phyloP scores from a whole-genome alignment of 768 basidiomycete species.

The Hydnomerulius pinastri region DNA sequence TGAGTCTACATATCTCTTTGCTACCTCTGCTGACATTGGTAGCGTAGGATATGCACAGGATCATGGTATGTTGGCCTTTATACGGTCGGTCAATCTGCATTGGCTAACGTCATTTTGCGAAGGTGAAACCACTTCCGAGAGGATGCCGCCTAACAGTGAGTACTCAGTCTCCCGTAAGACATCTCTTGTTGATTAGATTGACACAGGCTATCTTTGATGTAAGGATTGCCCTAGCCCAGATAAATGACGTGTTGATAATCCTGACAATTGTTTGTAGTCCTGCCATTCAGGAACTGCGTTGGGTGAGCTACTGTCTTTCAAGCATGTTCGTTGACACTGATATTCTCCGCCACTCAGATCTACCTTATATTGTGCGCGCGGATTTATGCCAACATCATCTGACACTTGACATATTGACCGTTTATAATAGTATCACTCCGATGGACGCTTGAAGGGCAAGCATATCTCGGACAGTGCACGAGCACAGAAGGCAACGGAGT shows the following conservation, averaged over 20 bases:
- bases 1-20: constrained; percentile 31
- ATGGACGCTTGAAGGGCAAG: constrained; percentile 51
- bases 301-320: constrained; percentile 25
- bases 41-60: constrained; percentile 40
- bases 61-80: constrained; percentile 35
- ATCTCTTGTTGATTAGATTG: not conserved
- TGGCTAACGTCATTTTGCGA: constrained; percentile 2
- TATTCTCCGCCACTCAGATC: constrained; percentile 9
- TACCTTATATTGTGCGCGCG: constrained; percentile 30
- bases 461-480: constrained; percentile 38
- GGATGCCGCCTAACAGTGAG: constrained; percentile 67
- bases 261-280: constrained; percentile 29
- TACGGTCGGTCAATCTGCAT: not conserved
- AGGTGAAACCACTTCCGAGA: constrained; percentile 55
- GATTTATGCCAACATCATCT: not conserved
- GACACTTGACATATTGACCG: not conserved
- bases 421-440: constrained; percentile 53
- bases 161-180: not conserved
- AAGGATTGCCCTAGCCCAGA: constrained; percentile 19
- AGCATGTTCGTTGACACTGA: not conserved
- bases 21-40: not conserved
- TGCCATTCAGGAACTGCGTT: constrained; percentile 54
- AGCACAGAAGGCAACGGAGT: constrained; percentile 54
- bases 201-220: constrained; percentile 50
- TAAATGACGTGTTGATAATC: not conserved